A percentile compares a stretch with the other conserved stretches of the same genome.
These are phyloP conservation scores for Leccinum imitatum DNA, from an alignment of 768 basidiomycete genomes.

Conservation along the genomic window DNA sequence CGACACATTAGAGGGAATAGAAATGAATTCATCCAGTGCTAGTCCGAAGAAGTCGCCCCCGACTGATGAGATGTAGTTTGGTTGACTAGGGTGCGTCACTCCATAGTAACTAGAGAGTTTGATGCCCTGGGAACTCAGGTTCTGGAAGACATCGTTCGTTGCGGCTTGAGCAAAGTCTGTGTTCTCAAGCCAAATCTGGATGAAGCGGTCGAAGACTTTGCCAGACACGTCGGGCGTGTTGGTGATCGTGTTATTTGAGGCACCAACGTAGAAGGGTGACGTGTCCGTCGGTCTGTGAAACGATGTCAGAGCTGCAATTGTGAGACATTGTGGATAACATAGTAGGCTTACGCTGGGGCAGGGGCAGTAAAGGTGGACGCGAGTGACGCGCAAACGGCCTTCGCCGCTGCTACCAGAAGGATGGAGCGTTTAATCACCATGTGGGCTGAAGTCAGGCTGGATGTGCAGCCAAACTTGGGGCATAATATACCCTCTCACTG, in stretches of 20 bases:
- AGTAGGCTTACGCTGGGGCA: slow-evolving; percentile 25
- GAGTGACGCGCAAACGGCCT: slow-evolving; percentile 22
- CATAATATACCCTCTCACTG: slow-evolving; percentile 11
- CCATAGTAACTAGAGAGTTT: slow-evolving; percentile 45
- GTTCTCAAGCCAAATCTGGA: slow-evolving; percentile 64
- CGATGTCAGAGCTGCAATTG: slow-evolving; percentile 1
- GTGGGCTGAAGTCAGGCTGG: background rate
- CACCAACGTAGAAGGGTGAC: slow-evolving; percentile 42
- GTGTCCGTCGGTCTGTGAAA: slow-evolving; percentile 26
- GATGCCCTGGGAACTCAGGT: slow-evolving; percentile 51
- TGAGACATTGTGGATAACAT: background rate
- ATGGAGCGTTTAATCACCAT: slow-evolving; percentile 18
- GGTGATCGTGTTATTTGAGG: slow-evolving; percentile 42
- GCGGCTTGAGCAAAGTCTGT: slow-evolving; percentile 45
- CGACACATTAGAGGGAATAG: slow-evolving; percentile 48
- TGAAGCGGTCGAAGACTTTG: slow-evolving; percentile 46
- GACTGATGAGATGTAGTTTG: slow-evolving; percentile 51
- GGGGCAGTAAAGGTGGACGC: slow-evolving; percentile 30
- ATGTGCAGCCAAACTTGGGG: background rate
- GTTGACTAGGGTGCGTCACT: slow-evolving; percentile 59
- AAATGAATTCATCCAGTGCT: slow-evolving; percentile 36
- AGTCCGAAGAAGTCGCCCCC: slow-evolving; percentile 58
- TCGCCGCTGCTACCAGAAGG: slow-evolving; percentile 16
- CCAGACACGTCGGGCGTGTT: slow-evolving; percentile 40
- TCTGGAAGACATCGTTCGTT: slow-evolving; percentile 29